phyloP scores from a whole-genome alignment of 257 asterid species.

The Lycium ferocissimum region DNA sequence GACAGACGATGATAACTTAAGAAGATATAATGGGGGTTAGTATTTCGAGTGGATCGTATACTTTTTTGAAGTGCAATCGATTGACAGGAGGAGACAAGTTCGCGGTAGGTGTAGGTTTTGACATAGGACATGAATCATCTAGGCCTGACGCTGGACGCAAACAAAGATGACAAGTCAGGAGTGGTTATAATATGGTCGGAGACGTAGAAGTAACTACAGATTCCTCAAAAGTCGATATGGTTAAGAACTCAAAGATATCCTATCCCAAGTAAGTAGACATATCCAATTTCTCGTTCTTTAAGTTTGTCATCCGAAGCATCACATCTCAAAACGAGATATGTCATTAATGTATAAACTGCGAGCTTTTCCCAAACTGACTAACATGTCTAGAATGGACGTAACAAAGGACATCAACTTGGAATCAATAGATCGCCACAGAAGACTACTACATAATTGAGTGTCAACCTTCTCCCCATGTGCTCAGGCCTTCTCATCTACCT shows the following conservation, averaged over 20 bases:
- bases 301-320: neutral
- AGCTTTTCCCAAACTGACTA: neutral
- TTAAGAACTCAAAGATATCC: neutral
- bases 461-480: neutral
- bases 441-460: constrained; percentile 8
- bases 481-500: constrained; percentile 4
- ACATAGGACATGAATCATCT: no score
- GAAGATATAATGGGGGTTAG: no score
- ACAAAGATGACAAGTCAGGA: neutral
- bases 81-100: no score
- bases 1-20: no score
- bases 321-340: neutral
- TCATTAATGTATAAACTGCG: neutral
- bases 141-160: no score
- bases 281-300: neutral
- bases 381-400: neutral
- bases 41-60: no score
- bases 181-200: neutral
- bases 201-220: neutral
- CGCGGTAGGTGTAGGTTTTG: no score
- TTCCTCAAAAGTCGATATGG: neutral
- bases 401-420: neutral
- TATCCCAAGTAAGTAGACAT: neutral
- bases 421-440: neutral
- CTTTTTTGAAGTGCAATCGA: no score